Evolutionary conservation across 2,329 filamentous ascomycete species (phyloP).

Genomic region (Aspergillus fischeri): DNA sequence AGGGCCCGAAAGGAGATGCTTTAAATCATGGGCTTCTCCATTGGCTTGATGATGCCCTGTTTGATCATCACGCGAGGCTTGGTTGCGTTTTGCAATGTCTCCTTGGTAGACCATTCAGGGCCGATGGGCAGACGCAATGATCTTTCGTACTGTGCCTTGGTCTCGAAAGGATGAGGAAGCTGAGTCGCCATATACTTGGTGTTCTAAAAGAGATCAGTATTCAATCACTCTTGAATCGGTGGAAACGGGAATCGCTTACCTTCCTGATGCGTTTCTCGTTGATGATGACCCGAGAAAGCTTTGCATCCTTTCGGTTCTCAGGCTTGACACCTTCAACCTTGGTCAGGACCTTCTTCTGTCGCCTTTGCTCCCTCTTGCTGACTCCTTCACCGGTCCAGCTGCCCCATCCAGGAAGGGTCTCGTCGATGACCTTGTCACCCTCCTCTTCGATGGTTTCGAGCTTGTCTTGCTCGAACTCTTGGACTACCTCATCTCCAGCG

Average conservation of each 20-base stretch:
- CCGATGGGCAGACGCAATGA: conserved; percentile 82
- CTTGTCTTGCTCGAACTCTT: conserved; percentile 80
- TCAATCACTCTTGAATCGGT: not conserved
- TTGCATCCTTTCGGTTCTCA: conserved; percentile 74
- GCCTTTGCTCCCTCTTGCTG: conserved; percentile 62
- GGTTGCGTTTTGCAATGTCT: conserved; percentile 82
- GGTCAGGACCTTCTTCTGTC: conserved; percentile 49
- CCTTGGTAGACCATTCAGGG: conserved; percentile 94
- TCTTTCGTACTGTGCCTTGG: conserved; percentile 81
- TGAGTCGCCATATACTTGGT: conserved; percentile 78
- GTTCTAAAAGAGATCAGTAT: conserved; percentile 53
- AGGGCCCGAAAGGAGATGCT: conserved; percentile 1
- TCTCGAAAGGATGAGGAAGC: conserved; percentile 88
- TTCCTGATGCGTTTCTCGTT: conserved; percentile 89
- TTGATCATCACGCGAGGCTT: conserved; percentile 89
- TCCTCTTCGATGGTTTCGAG: conserved; percentile 66
- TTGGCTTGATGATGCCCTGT: conserved; percentile 82
- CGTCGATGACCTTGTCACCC: conserved; percentile 76
- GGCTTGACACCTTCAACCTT: conserved; percentile 66
- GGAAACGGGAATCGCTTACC: conserved; percentile 44
- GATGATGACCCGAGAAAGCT: conserved; percentile 80
- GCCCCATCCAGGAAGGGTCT: conserved; percentile 91
- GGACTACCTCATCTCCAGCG: conserved; percentile 78
- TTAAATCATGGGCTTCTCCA: conserved; percentile 68
- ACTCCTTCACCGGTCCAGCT: conserved; percentile 84